Percentiles rank a stretch among this genome's conserved stretches.
These are phyloP conservation scores for Leavenworthia alabamica DNA, from an alignment of 345 rosid genomes.

Conservation along the genomic window DNA sequence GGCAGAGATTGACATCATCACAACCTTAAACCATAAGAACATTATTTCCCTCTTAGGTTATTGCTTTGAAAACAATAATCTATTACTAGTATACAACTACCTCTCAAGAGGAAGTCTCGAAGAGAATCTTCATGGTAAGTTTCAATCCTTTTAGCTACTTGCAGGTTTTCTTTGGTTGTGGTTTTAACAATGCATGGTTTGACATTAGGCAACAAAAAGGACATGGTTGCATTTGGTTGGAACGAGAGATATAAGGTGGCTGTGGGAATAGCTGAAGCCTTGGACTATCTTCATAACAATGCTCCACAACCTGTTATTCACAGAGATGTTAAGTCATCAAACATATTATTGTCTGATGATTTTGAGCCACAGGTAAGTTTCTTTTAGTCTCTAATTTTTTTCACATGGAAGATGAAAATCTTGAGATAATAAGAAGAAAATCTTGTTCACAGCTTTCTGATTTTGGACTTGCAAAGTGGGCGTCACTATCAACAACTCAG, in stretches of 20 bases:
- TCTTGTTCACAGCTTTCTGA: conserved; percentile 67
- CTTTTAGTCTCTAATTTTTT: not conserved
- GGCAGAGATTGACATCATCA: conserved; percentile 74
- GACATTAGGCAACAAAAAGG: conserved; percentile 51
- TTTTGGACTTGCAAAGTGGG: conserved; percentile 89
- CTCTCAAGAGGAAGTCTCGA: conserved; percentile 93
- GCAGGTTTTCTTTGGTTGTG: not conserved
- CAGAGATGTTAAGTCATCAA: conserved; percentile 94
- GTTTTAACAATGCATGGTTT: conserved; percentile 5
- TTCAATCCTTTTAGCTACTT: not conserved
- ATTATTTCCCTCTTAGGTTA: conserved; percentile 76
- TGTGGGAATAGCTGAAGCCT: conserved; percentile 78
- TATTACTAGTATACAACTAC: conserved; percentile 71
- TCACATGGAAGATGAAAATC: not conserved
- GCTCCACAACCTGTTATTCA: conserved; percentile 64
- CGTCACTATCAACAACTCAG: conserved; percentile 46
- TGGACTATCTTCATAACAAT: conserved; percentile 65
- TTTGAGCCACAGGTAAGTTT: conserved; percentile 78
- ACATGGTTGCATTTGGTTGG: conserved; percentile 59
- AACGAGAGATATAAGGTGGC: conserved; percentile 78
- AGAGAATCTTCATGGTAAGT: conserved; percentile 85
- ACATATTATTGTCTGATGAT: conserved; percentile 72
- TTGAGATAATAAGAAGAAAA: conserved; percentile 3
- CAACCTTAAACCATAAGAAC: conserved; percentile 68
- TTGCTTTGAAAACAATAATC: conserved; percentile 58